Base-by-base conservation (phyloP, 495 filamentous ascomycete genomes). In the Hypoxylon fragiforme region DNA sequence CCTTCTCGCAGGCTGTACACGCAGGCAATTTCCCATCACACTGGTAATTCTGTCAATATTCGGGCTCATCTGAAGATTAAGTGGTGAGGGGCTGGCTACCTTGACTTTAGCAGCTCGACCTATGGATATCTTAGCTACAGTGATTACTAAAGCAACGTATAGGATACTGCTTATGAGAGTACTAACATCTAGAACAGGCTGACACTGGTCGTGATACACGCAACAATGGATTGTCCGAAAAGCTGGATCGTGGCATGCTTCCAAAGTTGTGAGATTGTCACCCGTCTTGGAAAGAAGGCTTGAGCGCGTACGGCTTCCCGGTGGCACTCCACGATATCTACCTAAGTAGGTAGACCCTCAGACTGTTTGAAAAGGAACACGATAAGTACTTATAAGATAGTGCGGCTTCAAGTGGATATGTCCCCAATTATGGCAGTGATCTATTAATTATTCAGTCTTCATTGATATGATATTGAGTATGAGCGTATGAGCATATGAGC, bases 11-110 rank as follows among this genome's bases (percentile, higher is more conserved):
- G 16, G 92, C 91, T 12, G 90, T 91, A 65, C 92, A 97, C 14
- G 91, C 89, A 11, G 92, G 92, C 13, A 97, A 77, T 66, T 95
- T 96, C 44, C 91, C 91, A 74, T 97, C 92, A 57, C 92, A 97
- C 81, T 88, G 56, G 11, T 30, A 30, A 43, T 26, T 15, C 35
- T 44, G 46, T 56, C 52, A 54, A 47, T 40, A 36, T 14, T 16
- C 2, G 5, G n/a, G 7, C 31, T 35, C 31, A 11, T 40, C 19
- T 19, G 9, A 35, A 34, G 12, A n/a, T 31, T 11, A 40, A 40
- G 30, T 34, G 24, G 35, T 14, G 11, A 37, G 5, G n/a, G 26
- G 44, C 13, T 53, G 40, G 35, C 63, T 58, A 78, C 75, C 71
- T 86, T 96, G 68, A 96, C 89, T 75, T 97, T 97, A 41, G 91